These are phyloP conservation scores for Fusarium torreyae DNA, from an alignment of 2,329 filamentous ascomycete species.

Conservation along the genomic window DNA sequence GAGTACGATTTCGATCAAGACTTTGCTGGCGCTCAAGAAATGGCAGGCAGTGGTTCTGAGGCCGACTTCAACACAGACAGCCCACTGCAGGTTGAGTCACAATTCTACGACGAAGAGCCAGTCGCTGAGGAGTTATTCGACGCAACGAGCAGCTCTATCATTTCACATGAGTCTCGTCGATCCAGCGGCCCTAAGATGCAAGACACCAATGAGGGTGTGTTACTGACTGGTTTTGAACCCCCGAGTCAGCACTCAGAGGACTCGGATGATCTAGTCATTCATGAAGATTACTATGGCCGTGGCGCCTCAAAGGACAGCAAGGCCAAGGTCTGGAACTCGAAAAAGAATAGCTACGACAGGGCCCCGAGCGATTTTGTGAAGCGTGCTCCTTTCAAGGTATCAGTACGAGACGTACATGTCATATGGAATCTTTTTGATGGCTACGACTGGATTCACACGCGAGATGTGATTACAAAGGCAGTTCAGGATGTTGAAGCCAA, in stretches of 20 bases:
- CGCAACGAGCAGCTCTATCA: constrained; percentile 56
- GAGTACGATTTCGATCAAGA: constrained; percentile 76
- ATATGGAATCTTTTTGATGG: constrained; percentile 99
- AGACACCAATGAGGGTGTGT: constrained; percentile 56
- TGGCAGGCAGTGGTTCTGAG: constrained; percentile 59
- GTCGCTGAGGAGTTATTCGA: constrained; percentile 66
- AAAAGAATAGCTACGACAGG: constrained; percentile 80
- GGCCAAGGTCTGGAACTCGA: constrained; percentile 85
- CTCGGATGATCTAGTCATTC: constrained; percentile 76
- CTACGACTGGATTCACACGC: constrained; percentile 93
- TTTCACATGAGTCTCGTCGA: constrained; percentile 44
- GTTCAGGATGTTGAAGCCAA: constrained; percentile 89
- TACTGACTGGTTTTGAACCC: constrained; percentile 54
- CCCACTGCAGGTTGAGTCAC: constrained; percentile 59
- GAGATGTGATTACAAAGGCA: constrained; percentile 87
- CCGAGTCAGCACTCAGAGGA: constrained; percentile 63
- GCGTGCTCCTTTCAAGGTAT: constrained; percentile 81
- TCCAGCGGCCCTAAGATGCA: constrained; percentile 50
- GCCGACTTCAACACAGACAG: constrained; percentile 53
- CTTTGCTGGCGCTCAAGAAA: constrained; percentile 69
- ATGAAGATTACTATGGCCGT: constrained; percentile 83
- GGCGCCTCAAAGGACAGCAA: constrained; percentile 73
- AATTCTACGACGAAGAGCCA: constrained; percentile 63
- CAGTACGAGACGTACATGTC: constrained; percentile 87
- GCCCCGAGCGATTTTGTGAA: constrained; percentile 73